Evolutionary conservation across 148 eudicot species (phyloP).

Genomic region (Amaranthus hypochondriacus): DNA sequence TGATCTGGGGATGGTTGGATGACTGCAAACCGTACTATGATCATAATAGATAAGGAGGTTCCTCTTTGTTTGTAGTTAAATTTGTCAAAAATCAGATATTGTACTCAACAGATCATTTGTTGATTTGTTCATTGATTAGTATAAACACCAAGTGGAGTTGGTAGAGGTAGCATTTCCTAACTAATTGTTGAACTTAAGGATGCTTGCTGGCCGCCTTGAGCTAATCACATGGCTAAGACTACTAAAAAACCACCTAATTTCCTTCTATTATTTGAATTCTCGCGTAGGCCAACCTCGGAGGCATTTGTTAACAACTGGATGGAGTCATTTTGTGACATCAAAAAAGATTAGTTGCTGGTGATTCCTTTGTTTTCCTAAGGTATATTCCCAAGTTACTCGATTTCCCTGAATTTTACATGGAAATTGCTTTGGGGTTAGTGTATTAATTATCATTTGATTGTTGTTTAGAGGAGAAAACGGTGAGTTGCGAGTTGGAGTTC

Average conservation of each 20-base stretch:
- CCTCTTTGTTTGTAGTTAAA: neutral
- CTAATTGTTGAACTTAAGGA: neutral
- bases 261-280: neutral
- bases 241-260: neutral
- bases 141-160: neutral
- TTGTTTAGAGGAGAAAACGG: slow-evolving; percentile 62
- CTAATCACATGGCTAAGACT: neutral
- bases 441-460: slow-evolving; percentile 8
- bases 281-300: slow-evolving; percentile 85
- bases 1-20: too few species aligned
- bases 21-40: too few species aligned
- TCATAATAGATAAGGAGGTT: too few species aligned
- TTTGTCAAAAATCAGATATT: neutral
- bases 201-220: neutral
- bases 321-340: slow-evolving; percentile 96
- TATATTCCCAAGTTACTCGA: slow-evolving; percentile 11
- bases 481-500: slow-evolving; percentile 81
- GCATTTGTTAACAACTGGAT: slow-evolving; percentile 96
- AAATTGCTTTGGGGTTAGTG: neutral
- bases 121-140: neutral
- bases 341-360: slow-evolving; percentile 97
- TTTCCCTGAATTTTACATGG: neutral
- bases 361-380: slow-evolving; percentile 93
- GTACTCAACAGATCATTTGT: neutral
- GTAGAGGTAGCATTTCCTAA: neutral